Base-by-base conservation (phyloP, 2,329 filamentous ascomycete species). In the Sporothrix humicola region DNA sequence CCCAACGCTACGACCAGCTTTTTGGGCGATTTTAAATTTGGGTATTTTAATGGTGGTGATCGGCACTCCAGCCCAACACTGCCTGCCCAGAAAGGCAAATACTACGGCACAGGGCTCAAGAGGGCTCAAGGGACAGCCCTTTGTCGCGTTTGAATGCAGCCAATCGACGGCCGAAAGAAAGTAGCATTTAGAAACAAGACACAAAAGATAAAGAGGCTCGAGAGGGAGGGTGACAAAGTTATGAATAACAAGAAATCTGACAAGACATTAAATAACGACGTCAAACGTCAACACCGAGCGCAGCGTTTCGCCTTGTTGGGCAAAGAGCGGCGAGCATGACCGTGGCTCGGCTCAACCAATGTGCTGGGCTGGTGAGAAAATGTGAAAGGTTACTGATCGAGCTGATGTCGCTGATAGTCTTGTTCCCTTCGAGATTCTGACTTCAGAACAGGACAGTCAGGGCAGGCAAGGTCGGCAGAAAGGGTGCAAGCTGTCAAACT, bases 241-340 rank as follows among this genome's bases (percentile, higher is more conserved):
- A 15, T 31, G 54, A 61, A 61, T 37, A 37, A 37, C 31, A 6
- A 3, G 13, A 10, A 20, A 44, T n/a, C n/a, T 8, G 10, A 42
- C 58, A 66, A 68, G 44, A 50, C 15, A 26, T 6, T 37, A 37
- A 42, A 50, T 2, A 50, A 13, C 7, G 23, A 50, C 23, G 20
- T 20, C 9, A 20, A 50, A 68, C 9, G 6, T 52, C 13, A 68
- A 31, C 20, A 68, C 15, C 20, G 23, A 50, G 23, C 46, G 46
- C 46, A 13, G 44, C 44, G 46, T 50, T 12, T 31, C 23, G 65
- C 44, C 65, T 65, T 50, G 23, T 52, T 68, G 46, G 65, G 65
- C 63, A 52, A 31, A 68, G 46, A 23, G 44, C 59, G 59, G 9
- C 42, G 46, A 5, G 20, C 20, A 13, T 56, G 2, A 1, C 20